These are phyloP conservation scores for Xylariaceae sp. DNA, from an alignment of 2,329 filamentous ascomycete species.

Conservation along the genomic window DNA sequence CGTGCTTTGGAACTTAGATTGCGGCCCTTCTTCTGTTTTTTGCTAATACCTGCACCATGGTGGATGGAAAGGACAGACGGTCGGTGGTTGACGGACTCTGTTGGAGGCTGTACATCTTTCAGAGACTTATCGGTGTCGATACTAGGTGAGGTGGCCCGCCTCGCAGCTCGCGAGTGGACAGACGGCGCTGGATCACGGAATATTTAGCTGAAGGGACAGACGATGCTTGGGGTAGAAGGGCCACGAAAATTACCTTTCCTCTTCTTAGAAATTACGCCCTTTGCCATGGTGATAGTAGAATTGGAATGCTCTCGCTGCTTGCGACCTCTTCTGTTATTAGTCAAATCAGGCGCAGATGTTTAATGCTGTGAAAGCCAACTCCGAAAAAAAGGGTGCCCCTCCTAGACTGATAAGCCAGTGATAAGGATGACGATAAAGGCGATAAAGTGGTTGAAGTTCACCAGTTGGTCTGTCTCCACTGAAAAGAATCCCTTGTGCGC, in stretches of 20 bases:
- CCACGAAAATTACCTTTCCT: constrained; percentile 18
- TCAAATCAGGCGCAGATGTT: no score
- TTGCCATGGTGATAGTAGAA: constrained; percentile 26
- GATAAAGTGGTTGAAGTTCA: no score
- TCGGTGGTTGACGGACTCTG: constrained; percentile 43
- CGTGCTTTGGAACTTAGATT: constrained; percentile 54
- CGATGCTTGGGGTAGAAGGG: background rate
- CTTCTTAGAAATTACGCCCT: constrained; percentile 29
- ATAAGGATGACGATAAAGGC: background rate
- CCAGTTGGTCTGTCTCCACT: no score
- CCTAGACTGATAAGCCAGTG: constrained; percentile 2
- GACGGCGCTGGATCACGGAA: constrained; percentile 47
- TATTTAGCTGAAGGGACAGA: background rate
- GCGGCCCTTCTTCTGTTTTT: constrained; percentile 57
- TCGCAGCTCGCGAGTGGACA: constrained; percentile 68
- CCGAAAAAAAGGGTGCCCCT: constrained; percentile 6
- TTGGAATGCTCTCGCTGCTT: background rate
- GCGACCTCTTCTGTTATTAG: no score
- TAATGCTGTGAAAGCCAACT: background rate
- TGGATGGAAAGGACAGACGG: constrained; percentile 68
- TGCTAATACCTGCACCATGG: constrained; percentile 61
- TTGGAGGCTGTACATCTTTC: constrained; percentile 52
- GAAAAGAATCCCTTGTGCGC: no score
- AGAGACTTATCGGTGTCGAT: constrained; percentile 70
- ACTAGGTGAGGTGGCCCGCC: constrained; percentile 66